Evolutionary conservation across 2,329 filamentous ascomycete species (phyloP).

Genomic region (Phoma sp.): DNA sequence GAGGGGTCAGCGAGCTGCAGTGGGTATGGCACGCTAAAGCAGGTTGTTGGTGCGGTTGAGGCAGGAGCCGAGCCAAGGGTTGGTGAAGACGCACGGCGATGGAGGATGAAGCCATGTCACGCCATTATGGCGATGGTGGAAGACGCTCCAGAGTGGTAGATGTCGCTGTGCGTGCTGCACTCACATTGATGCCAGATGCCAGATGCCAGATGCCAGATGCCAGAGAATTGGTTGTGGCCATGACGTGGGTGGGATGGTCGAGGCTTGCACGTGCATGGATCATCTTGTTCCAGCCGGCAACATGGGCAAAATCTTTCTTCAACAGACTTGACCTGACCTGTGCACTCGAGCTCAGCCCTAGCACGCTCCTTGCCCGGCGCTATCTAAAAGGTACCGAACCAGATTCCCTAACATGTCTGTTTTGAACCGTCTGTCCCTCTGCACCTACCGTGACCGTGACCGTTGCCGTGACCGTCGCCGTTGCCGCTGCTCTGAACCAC

Average conservation of each 20-base stretch:
- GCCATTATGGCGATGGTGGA: background rate
- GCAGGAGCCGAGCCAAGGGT: background rate
- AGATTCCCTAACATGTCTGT: background rate
- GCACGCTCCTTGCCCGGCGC: slow-evolving; percentile 13
- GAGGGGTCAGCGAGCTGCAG: slow-evolving; percentile 7
- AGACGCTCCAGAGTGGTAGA: background rate
- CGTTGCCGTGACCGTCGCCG: slow-evolving; percentile 1
- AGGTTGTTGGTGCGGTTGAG: slow-evolving; percentile 2
- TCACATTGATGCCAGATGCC: too few relatives aligned
- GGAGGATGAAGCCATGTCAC: slow-evolving; percentile 11
- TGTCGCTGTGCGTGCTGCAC: background rate
- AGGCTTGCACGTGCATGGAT: background rate
- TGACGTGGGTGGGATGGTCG: slow-evolving; percentile 11
- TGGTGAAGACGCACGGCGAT: background rate
- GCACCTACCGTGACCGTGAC: background rate
- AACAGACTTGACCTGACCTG: slow-evolving; percentile 4
- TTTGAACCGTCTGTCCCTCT: background rate
- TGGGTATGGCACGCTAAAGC: slow-evolving; percentile 4
- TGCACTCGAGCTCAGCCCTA: slow-evolving; percentile 13
- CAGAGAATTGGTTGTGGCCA: background rate
- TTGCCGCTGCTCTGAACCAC: background rate
- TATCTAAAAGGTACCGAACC: slow-evolving; percentile 7
- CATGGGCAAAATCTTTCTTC: slow-evolving; percentile 15
- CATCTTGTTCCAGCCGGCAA: background rate
- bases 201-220: too few relatives aligned